A percentile compares a stretch with the other conserved stretches of the same genome.
phyloP scores from a whole-genome alignment of 805 yeast species.

The Kazachstania martiniae region DNA sequence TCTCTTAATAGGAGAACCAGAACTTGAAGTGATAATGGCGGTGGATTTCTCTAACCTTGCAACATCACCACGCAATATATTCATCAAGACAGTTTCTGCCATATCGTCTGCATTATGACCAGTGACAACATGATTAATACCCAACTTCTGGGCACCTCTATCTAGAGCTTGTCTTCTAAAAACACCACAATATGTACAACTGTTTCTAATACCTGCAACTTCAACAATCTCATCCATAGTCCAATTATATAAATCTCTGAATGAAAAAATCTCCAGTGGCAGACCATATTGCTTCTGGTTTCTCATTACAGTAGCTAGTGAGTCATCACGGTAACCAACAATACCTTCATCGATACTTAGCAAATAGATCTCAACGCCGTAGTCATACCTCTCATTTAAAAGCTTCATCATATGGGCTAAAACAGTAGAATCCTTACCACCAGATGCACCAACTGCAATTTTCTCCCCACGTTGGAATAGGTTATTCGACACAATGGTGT shows the following conservation, averaged over 20 bases:
- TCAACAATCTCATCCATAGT: conserved; percentile 97
- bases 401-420: conserved; percentile 80
- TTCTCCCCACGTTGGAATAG: conserved; percentile 73
- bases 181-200: conserved; percentile 98
- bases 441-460: conserved; percentile 97
- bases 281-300: conserved; percentile 77
- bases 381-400: conserved; percentile 76
- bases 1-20: conserved; percentile 83
- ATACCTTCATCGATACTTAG: conserved; percentile 94
- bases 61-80: conserved; percentile 88
- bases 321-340: conserved; percentile 93
- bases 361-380: conserved; percentile 76
- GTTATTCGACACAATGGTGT: conserved; percentile 62
- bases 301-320: conserved; percentile 91
- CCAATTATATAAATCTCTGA: conserved; percentile 88
- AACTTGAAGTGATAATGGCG: conserved; percentile 67
- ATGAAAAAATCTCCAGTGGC: conserved; percentile 73
- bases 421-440: conserved; percentile 97
- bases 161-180: conserved; percentile 93
- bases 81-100: conserved; percentile 98
- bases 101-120: conserved; percentile 99
- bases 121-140: conserved; percentile 84
- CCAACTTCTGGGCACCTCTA: conserved; percentile 83
- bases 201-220: conserved; percentile 84
- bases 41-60: conserved; percentile 86